Percentiles rank a stretch among this genome's conserved stretches.
Evolutionary conservation across 1,284 basidiomycete genomes (phyloP).

Genomic region (Porodaedalea pini): DNA sequence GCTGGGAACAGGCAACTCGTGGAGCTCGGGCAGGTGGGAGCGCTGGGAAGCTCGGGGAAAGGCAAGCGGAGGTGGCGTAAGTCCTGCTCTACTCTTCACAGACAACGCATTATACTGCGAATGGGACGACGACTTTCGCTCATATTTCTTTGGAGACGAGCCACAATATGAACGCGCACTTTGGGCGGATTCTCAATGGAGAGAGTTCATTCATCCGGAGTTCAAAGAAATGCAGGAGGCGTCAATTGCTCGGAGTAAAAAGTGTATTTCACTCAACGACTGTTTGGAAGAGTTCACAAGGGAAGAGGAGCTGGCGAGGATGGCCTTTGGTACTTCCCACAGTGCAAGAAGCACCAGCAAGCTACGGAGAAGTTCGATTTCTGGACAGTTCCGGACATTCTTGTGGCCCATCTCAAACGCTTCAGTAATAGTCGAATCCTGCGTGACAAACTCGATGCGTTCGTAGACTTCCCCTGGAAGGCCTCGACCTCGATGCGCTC

Average conservation of each 20-base stretch:
- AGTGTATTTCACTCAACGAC: slow-evolving; percentile 79
- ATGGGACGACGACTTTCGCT: slow-evolving; percentile 74
- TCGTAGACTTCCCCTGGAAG: slow-evolving; percentile 93
- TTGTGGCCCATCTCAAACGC: slow-evolving; percentile 97
- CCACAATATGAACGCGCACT: slow-evolving; percentile 48
- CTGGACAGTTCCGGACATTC: slow-evolving; percentile 95
- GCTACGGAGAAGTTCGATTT: slow-evolving; percentile 98
- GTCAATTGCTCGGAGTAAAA: slow-evolving; percentile 53
- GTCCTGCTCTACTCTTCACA: slow-evolving; percentile 56
- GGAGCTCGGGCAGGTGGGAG: slow-evolving; percentile 42
- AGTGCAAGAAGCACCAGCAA: slow-evolving; percentile 97
- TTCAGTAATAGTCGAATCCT: slow-evolving; percentile 86
- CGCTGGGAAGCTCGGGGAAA: slow-evolving; percentile 51
- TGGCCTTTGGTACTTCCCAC: slow-evolving; percentile 97
- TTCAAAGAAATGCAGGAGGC: slow-evolving; percentile 52
- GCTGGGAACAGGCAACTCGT: slow-evolving; percentile 45
- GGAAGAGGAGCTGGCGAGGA: slow-evolving; percentile 95
- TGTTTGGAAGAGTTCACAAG: slow-evolving; percentile 96
- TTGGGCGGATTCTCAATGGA: slow-evolving; percentile 49
- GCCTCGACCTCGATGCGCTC: slow-evolving; percentile 78
- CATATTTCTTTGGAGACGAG: slow-evolving; percentile 71
- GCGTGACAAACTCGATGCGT: slow-evolving; percentile 90
- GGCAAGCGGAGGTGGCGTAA: slow-evolving; percentile 28
- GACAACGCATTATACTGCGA: slow-evolving; percentile 81
- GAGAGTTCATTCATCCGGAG: slow-evolving; percentile 72